Evolutionary conservation across 345 rosid species (phyloP).

Genomic region (Brassica incana): DNA sequence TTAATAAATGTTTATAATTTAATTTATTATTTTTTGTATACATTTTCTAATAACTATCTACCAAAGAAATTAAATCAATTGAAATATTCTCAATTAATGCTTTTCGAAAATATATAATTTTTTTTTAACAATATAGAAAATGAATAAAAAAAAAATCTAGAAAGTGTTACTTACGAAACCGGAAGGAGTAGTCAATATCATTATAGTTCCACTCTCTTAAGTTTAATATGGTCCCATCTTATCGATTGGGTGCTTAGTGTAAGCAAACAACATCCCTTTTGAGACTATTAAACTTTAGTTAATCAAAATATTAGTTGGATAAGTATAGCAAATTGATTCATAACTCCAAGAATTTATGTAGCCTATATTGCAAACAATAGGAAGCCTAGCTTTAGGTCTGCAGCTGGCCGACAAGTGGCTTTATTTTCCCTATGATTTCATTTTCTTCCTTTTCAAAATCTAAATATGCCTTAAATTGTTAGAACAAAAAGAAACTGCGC

Average conservation of each 20-base stretch:
- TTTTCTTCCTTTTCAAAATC: background rate
- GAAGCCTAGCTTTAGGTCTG: slow-evolving; percentile 9
- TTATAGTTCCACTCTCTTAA: background rate
- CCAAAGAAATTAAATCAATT: too few species aligned
- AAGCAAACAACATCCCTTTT: slow-evolving; percentile 20
- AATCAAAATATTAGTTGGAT: slow-evolving; percentile 20
- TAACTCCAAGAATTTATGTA: slow-evolving; percentile 28
- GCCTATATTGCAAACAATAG: slow-evolving; percentile 26
- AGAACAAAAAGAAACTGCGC: background rate
- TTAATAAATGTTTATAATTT: too few species aligned
- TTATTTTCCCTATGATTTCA: slow-evolving; percentile 12
- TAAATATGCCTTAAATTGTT: background rate
- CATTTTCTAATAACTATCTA: too few species aligned
- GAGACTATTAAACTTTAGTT: slow-evolving; percentile 6
- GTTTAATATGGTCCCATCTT: slow-evolving; percentile 20
- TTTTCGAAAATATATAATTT: too few species aligned
- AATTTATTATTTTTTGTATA: too few species aligned
- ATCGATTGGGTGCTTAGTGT: background rate
- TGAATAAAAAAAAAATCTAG: too few species aligned
- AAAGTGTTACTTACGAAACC: too few species aligned
- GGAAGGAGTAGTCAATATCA: background rate
- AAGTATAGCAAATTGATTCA: slow-evolving; percentile 21
- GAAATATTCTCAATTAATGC: too few species aligned
- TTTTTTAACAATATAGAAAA: too few species aligned
- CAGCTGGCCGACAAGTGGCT: slow-evolving; percentile 32